Conservation (phyloP, 2,329 filamentous ascomycete genomes). For the Cercospora sp. region DNA sequence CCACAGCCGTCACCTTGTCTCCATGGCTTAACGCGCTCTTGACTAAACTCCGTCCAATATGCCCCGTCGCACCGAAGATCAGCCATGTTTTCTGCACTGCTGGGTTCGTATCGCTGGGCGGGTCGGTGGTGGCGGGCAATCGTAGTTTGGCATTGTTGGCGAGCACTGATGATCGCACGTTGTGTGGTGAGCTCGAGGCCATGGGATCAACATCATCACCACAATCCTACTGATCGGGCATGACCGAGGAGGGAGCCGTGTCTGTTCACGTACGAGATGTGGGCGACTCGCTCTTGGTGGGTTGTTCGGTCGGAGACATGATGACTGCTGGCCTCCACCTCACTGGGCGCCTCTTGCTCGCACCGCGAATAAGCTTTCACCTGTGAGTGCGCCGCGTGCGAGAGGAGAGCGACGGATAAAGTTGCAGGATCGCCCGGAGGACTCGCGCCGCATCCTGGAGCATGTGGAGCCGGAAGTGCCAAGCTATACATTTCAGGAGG, state of each 20-base stretch:
- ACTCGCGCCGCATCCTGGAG: not conserved
- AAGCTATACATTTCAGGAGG: not conserved
- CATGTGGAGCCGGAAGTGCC: not conserved
- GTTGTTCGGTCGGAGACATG: not conserved
- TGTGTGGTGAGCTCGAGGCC: conserved; percentile 18
- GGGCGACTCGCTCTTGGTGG: not conserved
- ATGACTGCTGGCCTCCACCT: not conserved
- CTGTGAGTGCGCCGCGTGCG: not conserved
- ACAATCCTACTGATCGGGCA: not conserved
- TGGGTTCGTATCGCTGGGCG: conserved; percentile 69
- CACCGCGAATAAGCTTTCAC: not conserved
- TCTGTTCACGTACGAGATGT: conserved; percentile 7
- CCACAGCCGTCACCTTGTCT: conserved; percentile 83
- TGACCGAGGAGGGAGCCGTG: not conserved
- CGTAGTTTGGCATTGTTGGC: conserved; percentile 40
- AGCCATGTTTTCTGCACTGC: conserved; percentile 83
- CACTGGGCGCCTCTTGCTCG: not conserved
- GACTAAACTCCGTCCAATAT: conserved; percentile 89
- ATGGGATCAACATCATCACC: conserved; percentile 8
- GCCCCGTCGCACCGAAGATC: conserved; percentile 95
- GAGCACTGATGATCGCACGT: conserved; percentile 20
- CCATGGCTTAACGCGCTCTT: conserved; percentile 77
- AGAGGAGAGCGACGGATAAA: not conserved
- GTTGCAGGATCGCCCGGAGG: not conserved
- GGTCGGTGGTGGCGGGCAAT: conserved; percentile 83